These are phyloP conservation scores for Alternaria longipes DNA, from an alignment of 2,329 filamentous ascomycete genomes.

Conservation along the genomic window DNA sequence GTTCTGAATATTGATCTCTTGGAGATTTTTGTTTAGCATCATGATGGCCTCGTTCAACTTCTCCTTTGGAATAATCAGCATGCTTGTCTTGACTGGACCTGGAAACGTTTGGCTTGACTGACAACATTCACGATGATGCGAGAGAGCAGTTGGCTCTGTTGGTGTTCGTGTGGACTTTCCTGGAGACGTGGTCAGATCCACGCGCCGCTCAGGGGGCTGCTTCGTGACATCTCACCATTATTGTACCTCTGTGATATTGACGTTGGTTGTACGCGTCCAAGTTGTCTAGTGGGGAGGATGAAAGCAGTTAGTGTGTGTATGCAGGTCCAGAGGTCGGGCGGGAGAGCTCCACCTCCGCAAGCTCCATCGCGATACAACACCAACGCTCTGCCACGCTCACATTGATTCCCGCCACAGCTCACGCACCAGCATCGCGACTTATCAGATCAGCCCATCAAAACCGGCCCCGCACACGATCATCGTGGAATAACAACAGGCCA, in stretches of 20 bases:
- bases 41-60: slow-evolving; percentile 96
- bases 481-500: neutral
- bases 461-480: neutral
- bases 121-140: slow-evolving; percentile 98
- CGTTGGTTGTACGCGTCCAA: slow-evolving; percentile 27
- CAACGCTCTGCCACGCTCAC: slow-evolving; percentile 5
- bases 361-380: slow-evolving; percentile 18
- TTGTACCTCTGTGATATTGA: slow-evolving; percentile 11
- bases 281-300: slow-evolving; percentile 36
- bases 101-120: slow-evolving; percentile 53
- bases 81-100: neutral
- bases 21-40: slow-evolving; percentile 87
- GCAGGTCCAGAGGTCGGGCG: slow-evolving; percentile 17
- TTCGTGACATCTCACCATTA: slow-evolving; percentile 36
- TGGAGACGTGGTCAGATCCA: slow-evolving; percentile 42
- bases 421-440: neutral
- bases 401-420: neutral
- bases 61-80: slow-evolving; percentile 69
- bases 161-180: slow-evolving; percentile 98
- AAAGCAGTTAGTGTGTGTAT: slow-evolving; percentile 37
- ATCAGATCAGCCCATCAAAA: neutral
- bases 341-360: slow-evolving; percentile 35
- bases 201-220: neutral
- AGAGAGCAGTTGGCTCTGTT: slow-evolving; percentile 91
- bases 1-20: slow-evolving; percentile 98